phyloP scores from a whole-genome alignment of 1,284 basidiomycete genomes.

The Porogramme epimiltina region DNA sequence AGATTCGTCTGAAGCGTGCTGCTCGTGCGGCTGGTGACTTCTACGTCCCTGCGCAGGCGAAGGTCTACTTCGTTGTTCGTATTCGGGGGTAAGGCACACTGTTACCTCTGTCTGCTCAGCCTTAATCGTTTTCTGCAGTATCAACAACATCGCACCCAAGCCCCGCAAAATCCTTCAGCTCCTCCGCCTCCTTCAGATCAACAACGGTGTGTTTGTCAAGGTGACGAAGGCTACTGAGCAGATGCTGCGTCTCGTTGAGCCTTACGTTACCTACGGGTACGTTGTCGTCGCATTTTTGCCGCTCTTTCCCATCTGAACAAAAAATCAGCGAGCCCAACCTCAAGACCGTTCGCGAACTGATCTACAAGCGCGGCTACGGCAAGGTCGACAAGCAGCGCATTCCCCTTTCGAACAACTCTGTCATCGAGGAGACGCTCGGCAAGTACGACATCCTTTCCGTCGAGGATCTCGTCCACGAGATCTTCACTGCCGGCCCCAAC shows the following conservation, averaged over 20 bases:
- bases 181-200: constrained; percentile 98
- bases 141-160: constrained; percentile 99
- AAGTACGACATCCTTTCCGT: constrained; percentile 97
- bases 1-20: constrained; percentile 93
- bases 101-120: constrained; percentile 17
- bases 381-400: constrained; percentile 98
- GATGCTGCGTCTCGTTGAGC: constrained; percentile 97
- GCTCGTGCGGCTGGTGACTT: constrained; percentile 95
- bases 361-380: constrained; percentile 99
- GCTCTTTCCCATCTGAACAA: constrained; percentile 3
- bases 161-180: constrained; percentile 99
- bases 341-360: constrained; percentile 94
- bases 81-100: constrained; percentile 77
- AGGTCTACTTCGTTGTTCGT: constrained; percentile 98
- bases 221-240: constrained; percentile 96
- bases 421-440: constrained; percentile 93
- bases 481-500: constrained; percentile 94
- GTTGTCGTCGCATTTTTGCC: constrained; percentile 36
- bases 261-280: constrained; percentile 95
- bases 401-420: constrained; percentile 90
- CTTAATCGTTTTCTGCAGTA: constrained; percentile 54
- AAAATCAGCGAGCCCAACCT: constrained; percentile 84
- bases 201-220: constrained; percentile 99
- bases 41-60: constrained; percentile 95
- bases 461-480: constrained; percentile 98